Percentiles rank a stretch among this genome's conserved stretches.
Conservation (phyloP, 345 rosid species). For the Heritiera littoralis region DNA sequence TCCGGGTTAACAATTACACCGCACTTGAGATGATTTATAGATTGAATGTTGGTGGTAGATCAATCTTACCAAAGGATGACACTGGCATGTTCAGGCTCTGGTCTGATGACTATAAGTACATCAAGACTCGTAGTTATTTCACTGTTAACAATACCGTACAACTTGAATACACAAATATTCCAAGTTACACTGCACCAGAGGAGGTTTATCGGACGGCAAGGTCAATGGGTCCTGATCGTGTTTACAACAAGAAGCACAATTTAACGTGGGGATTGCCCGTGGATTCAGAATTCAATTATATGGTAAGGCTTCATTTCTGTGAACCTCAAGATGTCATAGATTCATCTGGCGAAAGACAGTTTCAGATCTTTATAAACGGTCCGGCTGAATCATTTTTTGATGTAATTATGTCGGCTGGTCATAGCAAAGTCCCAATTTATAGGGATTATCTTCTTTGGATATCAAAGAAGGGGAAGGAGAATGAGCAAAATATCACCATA, state of each 20-base stretch:
- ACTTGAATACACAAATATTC: constrained; percentile 25
- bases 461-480: constrained; percentile 19
- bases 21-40: no score
- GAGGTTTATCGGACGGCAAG: constrained; percentile 30
- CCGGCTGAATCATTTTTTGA: constrained; percentile 43
- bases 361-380: constrained; percentile 45
- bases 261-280: constrained; percentile 52
- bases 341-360: constrained; percentile 40
- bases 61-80: no score
- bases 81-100: no score
- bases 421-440: constrained; percentile 25
- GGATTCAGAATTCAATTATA: constrained; percentile 28
- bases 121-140: constrained; percentile 11
- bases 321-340: no score
- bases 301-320: no score
- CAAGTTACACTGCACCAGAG: constrained; percentile 31
- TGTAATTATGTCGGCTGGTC: constrained; percentile 27
- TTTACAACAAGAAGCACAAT: constrained; percentile 36
- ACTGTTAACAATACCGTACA: background rate
- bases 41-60: no score
- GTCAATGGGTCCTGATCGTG: constrained; percentile 41
- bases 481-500: background rate
- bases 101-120: background rate
- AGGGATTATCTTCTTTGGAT: constrained; percentile 47
- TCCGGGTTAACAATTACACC: no score